Percentiles rank a stretch among this genome's conserved stretches.
These are phyloP conservation scores for Eudorina sp. DNA, from an alignment of 139 green algal species.

Conservation along the genomic window DNA sequence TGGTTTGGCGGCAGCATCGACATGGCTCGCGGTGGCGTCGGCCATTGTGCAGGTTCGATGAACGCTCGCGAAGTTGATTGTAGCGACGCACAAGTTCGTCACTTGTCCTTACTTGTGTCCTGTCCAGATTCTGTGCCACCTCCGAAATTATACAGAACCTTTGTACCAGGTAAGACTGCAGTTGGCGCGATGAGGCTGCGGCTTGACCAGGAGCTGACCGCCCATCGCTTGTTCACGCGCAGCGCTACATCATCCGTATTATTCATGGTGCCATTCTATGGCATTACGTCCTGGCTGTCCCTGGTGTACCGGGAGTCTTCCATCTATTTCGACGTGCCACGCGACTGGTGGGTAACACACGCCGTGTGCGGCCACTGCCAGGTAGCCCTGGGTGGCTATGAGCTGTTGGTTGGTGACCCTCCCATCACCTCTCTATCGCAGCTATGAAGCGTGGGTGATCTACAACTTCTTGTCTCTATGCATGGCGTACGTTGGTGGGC, in stretches of 20 bases:
- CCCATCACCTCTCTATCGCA: constrained; percentile 46
- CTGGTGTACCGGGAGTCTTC: constrained; percentile 77
- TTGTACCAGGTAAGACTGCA: constrained; percentile 84
- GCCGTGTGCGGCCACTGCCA: too few species aligned
- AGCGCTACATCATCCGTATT: constrained; percentile 98
- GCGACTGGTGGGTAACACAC: constrained; percentile 88
- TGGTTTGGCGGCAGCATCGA: constrained; percentile 13
- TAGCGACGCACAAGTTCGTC: not conserved
- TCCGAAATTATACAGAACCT: constrained; percentile 94
- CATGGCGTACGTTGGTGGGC: constrained; percentile 95
- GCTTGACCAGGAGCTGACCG: constrained; percentile 15
- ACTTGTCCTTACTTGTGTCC: not conserved
- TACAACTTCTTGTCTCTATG: constrained; percentile 98
- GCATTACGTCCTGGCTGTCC: constrained; percentile 85
- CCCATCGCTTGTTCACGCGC: constrained; percentile 23
- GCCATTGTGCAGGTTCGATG: constrained; percentile 51
- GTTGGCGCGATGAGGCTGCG: not conserved
- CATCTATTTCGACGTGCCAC: constrained; percentile 93
- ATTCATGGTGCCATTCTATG: constrained; percentile 98
- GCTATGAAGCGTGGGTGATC: constrained; percentile 97
- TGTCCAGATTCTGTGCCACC: constrained; percentile 89
- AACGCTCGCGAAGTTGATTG: not conserved
- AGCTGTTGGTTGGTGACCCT: not conserved
- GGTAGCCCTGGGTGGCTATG: too few species aligned
- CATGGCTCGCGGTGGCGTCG: constrained; percentile 35